Conservation (phyloP, 2,329 filamentous ascomycete species). For the Amphichorda felina region DNA sequence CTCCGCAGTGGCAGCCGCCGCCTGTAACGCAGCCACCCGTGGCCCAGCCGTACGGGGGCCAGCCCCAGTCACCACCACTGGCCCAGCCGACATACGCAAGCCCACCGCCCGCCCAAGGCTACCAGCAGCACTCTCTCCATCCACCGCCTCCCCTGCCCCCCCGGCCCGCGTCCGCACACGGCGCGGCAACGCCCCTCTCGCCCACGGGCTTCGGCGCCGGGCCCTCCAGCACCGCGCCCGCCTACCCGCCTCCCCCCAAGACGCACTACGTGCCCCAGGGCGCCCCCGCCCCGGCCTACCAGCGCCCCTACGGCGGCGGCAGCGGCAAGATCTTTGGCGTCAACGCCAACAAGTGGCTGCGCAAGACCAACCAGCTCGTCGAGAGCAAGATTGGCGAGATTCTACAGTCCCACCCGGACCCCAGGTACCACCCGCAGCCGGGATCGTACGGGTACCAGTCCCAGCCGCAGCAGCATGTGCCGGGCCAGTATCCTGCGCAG, state of each 20-base stretch:
- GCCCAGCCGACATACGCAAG: neutral
- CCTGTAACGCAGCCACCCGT: too few species aligned
- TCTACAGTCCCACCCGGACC: slow-evolving; percentile 4
- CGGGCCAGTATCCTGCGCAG: too few species aligned
- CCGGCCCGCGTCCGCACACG: slow-evolving; percentile 3
- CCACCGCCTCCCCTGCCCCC: slow-evolving; percentile 5
- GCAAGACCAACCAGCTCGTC: slow-evolving; percentile 11
- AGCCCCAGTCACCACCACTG: neutral
- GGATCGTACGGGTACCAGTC: slow-evolving; percentile 1
- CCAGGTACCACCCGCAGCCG: neutral
- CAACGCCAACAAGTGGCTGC: slow-evolving; percentile 10
- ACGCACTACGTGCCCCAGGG: slow-evolving; percentile 15
- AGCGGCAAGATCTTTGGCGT: slow-evolving; percentile 8
- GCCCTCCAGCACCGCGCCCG: slow-evolving; percentile 9
- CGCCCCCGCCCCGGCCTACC: neutral
- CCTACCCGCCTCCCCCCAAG: slow-evolving; percentile 19
- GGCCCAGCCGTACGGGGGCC: neutral
- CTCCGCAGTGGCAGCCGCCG: neutral
- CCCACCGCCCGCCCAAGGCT: neutral
- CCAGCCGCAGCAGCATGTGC: neutral
- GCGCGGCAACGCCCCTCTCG: slow-evolving; percentile 4
- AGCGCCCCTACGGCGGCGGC: neutral
- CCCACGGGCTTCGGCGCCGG: slow-evolving; percentile 9
- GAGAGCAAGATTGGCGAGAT: slow-evolving; percentile 9
- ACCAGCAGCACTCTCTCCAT: neutral